Base-by-base conservation (phyloP, 768 basidiomycete species). In the Pleurotus pulmonarius region DNA sequence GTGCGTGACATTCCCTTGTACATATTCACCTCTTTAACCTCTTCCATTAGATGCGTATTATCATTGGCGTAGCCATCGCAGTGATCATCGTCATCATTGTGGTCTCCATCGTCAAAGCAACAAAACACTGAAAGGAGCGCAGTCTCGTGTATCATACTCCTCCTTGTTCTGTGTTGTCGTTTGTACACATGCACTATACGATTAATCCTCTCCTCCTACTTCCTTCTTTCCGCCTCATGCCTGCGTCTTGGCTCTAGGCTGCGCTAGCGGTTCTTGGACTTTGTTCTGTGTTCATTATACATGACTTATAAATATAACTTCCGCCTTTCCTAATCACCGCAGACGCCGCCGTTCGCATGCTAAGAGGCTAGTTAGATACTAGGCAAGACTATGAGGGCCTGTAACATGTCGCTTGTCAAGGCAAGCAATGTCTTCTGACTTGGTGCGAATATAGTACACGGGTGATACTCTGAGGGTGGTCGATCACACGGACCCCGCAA, bases 41-140 rank as follows among this genome's bases (percentile, higher is more conserved):
- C 56, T 26, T 54, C 41, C 39, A 57, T 53, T 57, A 95, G 91
- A 97, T 97, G 96, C 86, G 94, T 73, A 87, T 98, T 72, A 94
- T 98, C 72, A 97, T 99, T 65, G 92, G 88, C 56, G 79, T 90
- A 46, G 93, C 90, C 54, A 88, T 99, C 65, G 82, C 82, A 48
- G 83, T 99, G 56, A 90, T 99, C 69, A 82, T 98, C 63, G 79
- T 95, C 70, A 94, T 99, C 76, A 96, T 99, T 68, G 88, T 98
- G 63, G 92, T 98, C 53, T 92, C 91, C 26, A 86, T 98, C 65
- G 90, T 97, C 68, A 94, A 92, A 76, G 84, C 93, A 68, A 89
- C 87, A 61, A 70, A 83, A 57, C 73, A 83, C 48, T 76, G 75
- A 67, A 48, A 48, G 13, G 25, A 44, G 16, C 58, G 29, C 22